Percentiles rank a stretch among this genome's conserved stretches.
Conservation (phyloP, 306 rosid species). For the Alnus glutinosa region DNA sequence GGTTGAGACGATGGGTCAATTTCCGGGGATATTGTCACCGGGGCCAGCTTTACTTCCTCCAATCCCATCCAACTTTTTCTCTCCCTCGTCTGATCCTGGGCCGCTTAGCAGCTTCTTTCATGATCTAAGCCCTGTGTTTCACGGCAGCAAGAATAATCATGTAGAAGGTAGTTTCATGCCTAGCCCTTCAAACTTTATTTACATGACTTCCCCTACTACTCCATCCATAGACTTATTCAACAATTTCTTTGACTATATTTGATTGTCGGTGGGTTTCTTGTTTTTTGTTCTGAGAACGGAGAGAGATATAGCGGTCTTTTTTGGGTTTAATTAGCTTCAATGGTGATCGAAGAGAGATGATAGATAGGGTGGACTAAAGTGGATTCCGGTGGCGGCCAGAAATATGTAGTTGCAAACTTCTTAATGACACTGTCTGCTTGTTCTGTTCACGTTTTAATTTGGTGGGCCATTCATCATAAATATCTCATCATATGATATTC, state of each 20-base stretch:
- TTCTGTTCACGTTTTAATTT: background rate
- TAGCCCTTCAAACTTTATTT: conserved; percentile 61
- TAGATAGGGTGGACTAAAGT: background rate
- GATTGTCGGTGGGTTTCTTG: background rate
- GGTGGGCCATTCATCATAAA: conserved; percentile 13
- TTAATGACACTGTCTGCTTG: conserved; percentile 23
- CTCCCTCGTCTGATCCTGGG: conserved; percentile 50
- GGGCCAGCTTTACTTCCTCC: conserved; percentile 66
- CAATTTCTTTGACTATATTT: conserved; percentile 45
- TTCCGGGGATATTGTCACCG: conserved; percentile 82
- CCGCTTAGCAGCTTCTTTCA: conserved; percentile 50
- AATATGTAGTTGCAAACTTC: conserved; percentile 38
- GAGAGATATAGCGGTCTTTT: background rate
- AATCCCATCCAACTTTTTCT: conserved; percentile 59
- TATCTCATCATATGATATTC: too few species aligned
- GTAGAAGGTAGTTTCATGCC: conserved; percentile 63
- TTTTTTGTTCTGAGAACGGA: background rate
- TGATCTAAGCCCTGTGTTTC: conserved; percentile 66
- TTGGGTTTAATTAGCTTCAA: conserved; percentile 20
- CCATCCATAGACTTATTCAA: conserved; percentile 68
- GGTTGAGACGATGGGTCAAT: conserved; percentile 30
- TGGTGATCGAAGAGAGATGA: background rate
- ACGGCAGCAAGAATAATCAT: conserved; percentile 43
- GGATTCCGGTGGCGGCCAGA: background rate
- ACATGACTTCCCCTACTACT: conserved; percentile 32